Percentiles rank a stretch among this genome's conserved stretches.
Conservation (phyloP, 805 yeast species). For the Candida odintsovae region DNA sequence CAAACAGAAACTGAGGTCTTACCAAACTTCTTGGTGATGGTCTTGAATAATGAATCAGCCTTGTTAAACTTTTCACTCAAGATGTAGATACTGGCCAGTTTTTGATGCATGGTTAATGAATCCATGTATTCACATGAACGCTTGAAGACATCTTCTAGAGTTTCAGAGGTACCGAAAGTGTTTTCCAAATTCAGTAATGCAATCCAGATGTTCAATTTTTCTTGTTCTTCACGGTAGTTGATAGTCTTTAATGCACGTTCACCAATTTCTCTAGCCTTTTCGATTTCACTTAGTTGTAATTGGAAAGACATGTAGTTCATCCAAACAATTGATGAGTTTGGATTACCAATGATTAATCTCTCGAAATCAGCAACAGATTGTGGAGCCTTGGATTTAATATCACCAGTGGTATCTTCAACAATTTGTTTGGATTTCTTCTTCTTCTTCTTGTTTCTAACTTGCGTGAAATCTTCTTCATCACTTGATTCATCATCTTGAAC, state of each 20-base stretch:
- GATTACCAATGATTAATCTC: conserved; percentile 84
- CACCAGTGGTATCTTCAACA: conserved; percentile 79
- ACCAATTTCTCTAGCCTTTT: conserved; percentile 90
- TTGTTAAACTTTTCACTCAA: conserved; percentile 65
- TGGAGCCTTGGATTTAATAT: conserved; percentile 78
- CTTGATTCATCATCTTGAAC: conserved; percentile 50
- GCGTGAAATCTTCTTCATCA: conserved; percentile 46
- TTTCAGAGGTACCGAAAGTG: conserved; percentile 82
- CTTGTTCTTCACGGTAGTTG: conserved; percentile 85
- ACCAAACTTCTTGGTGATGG: conserved; percentile 77
- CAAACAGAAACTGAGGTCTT: conserved; percentile 61
- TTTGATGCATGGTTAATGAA: conserved; percentile 71
- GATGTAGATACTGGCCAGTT: conserved; percentile 67
- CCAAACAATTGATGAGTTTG: conserved; percentile 92
- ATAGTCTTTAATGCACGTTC: conserved; percentile 90
- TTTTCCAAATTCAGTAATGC: conserved; percentile 92
- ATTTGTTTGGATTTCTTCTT: conserved; percentile 35
- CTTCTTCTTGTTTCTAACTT: conserved; percentile 40
- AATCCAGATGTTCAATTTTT: conserved; percentile 92
- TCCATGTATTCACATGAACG: conserved; percentile 92
- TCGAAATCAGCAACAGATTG: conserved; percentile 91
- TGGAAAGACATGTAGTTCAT: conserved; percentile 99
- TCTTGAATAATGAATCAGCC: conserved; percentile 64
- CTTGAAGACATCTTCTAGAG: conserved; percentile 74
- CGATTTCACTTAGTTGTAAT: conserved; percentile 87